Evolutionary conservation across 2,329 filamentous ascomycete species (phyloP).

Genomic region (Grosmannia penicillata): DNA sequence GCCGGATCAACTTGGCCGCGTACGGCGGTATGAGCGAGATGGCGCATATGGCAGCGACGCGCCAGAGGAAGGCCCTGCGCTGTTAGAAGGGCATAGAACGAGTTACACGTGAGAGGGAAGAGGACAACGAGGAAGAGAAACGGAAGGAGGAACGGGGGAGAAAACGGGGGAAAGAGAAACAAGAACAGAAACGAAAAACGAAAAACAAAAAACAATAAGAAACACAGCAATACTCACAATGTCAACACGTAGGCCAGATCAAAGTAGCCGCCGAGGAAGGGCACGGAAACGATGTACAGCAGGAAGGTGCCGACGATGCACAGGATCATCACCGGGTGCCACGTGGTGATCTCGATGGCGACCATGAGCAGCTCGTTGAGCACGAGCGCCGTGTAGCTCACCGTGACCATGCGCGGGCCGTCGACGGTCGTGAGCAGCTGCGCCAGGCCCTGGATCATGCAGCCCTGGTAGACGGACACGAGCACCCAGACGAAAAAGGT

Average conservation of each 20-base stretch:
- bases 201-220: neutral
- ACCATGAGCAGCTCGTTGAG: slow-evolving; percentile 97
- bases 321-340: slow-evolving; percentile 86
- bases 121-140: too few relatives aligned
- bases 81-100: slow-evolving; percentile 11
- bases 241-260: slow-evolving; percentile 68
- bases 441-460: slow-evolving; percentile 86
- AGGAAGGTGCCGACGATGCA: slow-evolving; percentile 69
- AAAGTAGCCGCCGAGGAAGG: slow-evolving; percentile 82
- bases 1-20: slow-evolving; percentile 67
- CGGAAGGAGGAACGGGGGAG: too few relatives aligned
- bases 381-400: slow-evolving; percentile 83
- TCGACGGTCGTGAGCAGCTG: slow-evolving; percentile 75
- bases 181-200: neutral
- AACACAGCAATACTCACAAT: slow-evolving; percentile 28
- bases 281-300: slow-evolving; percentile 68
- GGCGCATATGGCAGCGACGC: slow-evolving; percentile 63
- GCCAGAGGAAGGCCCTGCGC: slow-evolving; percentile 70
- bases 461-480: slow-evolving; percentile 88
- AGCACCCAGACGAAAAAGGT: slow-evolving; percentile 97
- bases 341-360: slow-evolving; percentile 88
- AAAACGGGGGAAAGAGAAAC: neutral
- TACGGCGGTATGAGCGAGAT: slow-evolving; percentile 79
- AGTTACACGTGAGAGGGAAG: too few relatives aligned
- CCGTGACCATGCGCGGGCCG: slow-evolving; percentile 63